phyloP scores from a whole-genome alignment of 768 basidiomycete species.

The Candolleomyces eurysporus region DNA sequence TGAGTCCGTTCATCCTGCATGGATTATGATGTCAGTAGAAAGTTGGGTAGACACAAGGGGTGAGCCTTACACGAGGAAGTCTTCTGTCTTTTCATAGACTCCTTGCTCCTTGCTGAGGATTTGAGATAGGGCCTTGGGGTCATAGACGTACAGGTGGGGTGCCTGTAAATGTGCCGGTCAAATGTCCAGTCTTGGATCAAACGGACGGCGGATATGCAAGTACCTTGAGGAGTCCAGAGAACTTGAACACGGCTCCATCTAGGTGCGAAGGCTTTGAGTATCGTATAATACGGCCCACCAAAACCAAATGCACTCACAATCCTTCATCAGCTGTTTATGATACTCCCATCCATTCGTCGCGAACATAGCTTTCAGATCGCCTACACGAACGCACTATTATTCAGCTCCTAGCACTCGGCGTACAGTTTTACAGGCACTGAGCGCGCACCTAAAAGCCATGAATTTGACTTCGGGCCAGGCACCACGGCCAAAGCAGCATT shows the following conservation, averaged over 20 bases:
- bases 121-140: constrained; percentile 43
- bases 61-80: not conserved
- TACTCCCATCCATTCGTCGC: constrained; percentile 33
- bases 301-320: constrained; percentile 21
- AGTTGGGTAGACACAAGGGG: not conserved
- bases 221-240: constrained; percentile 28
- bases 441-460: not conserved
- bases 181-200: constrained; percentile 14
- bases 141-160: constrained; percentile 22
- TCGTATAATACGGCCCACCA: not conserved
- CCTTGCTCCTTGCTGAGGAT: constrained; percentile 36
- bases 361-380: constrained; percentile 36
- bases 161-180: not conserved
- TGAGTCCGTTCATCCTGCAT: not conserved
- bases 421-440: no score
- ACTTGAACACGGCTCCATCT: constrained; percentile 24
- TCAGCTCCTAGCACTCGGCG: no score
- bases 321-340: constrained; percentile 28
- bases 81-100: constrained; percentile 15
- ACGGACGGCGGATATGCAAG: constrained; percentile 19
- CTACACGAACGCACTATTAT: not conserved
- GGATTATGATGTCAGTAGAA: not conserved
- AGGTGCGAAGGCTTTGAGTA: not conserved
- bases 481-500: constrained; percentile 5
- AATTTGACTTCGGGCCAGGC: not conserved